These are phyloP conservation scores for Colletotrichum navitas DNA, from an alignment of 2,329 filamentous ascomycete species.

Conservation along the genomic window DNA sequence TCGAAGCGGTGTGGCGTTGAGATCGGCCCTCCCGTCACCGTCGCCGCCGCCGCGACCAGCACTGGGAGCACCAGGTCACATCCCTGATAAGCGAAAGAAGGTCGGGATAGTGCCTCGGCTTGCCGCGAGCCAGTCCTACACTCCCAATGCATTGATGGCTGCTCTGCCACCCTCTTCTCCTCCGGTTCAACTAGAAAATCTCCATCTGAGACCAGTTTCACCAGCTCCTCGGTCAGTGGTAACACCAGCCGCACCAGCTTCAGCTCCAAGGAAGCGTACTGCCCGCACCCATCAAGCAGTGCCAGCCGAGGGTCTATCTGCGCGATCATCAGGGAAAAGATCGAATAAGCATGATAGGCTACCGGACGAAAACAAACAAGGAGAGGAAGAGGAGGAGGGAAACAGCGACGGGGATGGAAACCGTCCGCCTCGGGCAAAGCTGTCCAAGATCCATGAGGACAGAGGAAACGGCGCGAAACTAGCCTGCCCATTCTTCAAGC, in stretches of 20 bases:
- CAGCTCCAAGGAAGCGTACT: neutral
- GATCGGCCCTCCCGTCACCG: neutral
- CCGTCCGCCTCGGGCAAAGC: conserved; percentile 15
- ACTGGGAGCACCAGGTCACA: neutral
- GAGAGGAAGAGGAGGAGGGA: conserved; percentile 3
- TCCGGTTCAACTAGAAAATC: too few relatives aligned
- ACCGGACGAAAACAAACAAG: neutral
- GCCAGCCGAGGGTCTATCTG: neutral
- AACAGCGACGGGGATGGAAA: neutral
- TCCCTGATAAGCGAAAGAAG: neutral
- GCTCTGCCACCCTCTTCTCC: neutral
- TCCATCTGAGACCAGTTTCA: neutral
- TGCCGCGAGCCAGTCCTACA: neutral
- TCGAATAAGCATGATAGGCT: conserved; percentile 12
- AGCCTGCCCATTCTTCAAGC: conserved; percentile 57
- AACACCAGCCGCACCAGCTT: neutral
- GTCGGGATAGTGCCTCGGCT: neutral
- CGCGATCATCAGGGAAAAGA: neutral
- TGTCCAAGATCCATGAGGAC: conserved; percentile 30
- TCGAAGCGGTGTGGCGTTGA: neutral
- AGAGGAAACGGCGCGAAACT: conserved; percentile 38
- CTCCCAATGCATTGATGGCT: neutral
- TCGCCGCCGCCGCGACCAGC: neutral
- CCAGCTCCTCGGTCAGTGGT: neutral
- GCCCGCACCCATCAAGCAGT: neutral